Conservation (phyloP, 495 filamentous ascomycete species). For the Ramalina peruviana region DNA sequence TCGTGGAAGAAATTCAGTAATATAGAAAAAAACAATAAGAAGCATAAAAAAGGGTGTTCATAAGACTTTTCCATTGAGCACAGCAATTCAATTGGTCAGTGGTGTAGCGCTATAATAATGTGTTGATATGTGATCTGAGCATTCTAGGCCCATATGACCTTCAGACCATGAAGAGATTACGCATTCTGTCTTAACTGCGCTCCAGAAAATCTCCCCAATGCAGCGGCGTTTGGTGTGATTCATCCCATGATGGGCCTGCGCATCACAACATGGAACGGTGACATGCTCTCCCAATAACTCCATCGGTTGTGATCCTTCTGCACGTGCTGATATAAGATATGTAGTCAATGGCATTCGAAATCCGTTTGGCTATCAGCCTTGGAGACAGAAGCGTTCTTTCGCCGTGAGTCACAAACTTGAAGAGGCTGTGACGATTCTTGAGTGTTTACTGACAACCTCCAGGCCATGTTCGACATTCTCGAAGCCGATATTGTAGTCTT, state of each 20-base stretch:
- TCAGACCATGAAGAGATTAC: too few species aligned
- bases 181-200: too few species aligned
- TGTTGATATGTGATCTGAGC: too few species aligned
- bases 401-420: slow-evolving; percentile 31
- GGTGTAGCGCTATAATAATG: too few species aligned
- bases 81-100: too few species aligned
- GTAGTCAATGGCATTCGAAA: slow-evolving; percentile 93
- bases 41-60: too few species aligned
- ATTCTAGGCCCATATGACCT: too few species aligned
- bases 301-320: slow-evolving; percentile 2
- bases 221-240: background rate
- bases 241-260: slow-evolving; percentile 49
- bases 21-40: too few species aligned
- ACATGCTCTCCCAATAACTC: slow-evolving; percentile 11
- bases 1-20: too few species aligned
- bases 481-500: slow-evolving; percentile 90
- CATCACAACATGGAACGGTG: slow-evolving; percentile 87
- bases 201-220: background rate
- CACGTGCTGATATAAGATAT: slow-evolving; percentile 3
- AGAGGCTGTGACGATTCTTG: background rate
- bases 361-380: slow-evolving; percentile 91
- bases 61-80: too few species aligned
- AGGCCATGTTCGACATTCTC: slow-evolving; percentile 89
- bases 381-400: slow-evolving; percentile 77
- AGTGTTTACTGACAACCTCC: background rate